These are phyloP conservation scores for Barnettozyma sp. DNA, from an alignment of 805 yeast species.

Conservation along the genomic window DNA sequence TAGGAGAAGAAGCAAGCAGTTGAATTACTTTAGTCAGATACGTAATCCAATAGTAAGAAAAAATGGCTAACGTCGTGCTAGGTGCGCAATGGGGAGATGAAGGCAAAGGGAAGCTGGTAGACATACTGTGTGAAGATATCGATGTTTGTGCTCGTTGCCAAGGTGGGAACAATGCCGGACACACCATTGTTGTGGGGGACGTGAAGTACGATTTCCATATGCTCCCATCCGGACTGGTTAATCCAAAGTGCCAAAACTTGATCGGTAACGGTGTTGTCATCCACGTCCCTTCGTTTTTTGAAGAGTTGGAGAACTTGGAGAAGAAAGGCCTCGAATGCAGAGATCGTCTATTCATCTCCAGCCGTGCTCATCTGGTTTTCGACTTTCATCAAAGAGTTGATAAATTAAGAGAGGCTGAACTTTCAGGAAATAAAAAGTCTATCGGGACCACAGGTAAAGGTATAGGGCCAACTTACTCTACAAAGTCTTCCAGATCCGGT, in stretches of 20 bases:
- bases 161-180: slow-evolving; percentile 99
- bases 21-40: too few species aligned
- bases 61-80: slow-evolving; percentile 66
- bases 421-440: slow-evolving; percentile 59
- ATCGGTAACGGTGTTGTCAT: slow-evolving; percentile 96
- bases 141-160: slow-evolving; percentile 97
- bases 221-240: slow-evolving; percentile 97
- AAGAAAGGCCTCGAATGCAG: slow-evolving; percentile 60
- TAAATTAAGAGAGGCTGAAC: slow-evolving; percentile 88
- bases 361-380: slow-evolving; percentile 93
- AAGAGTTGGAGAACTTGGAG: slow-evolving; percentile 76
- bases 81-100: slow-evolving; percentile 99
- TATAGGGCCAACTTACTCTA: slow-evolving; percentile 96
- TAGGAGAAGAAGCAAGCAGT: too few species aligned
- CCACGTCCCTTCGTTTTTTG: slow-evolving; percentile 88
- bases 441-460: slow-evolving; percentile 99
- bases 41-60: too few species aligned
- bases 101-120: slow-evolving; percentile 98
- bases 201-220: slow-evolving; percentile 95
- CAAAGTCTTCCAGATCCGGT: slow-evolving; percentile 96
- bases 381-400: slow-evolving; percentile 98
- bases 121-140: slow-evolving; percentile 85
- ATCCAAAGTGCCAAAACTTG: slow-evolving; percentile 82
- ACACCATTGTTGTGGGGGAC: slow-evolving; percentile 88
- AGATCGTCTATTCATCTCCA: slow-evolving; percentile 77